phyloP scores from a whole-genome alignment of 2,329 filamentous ascomycete species.

The Calonectria pauciramosa region DNA sequence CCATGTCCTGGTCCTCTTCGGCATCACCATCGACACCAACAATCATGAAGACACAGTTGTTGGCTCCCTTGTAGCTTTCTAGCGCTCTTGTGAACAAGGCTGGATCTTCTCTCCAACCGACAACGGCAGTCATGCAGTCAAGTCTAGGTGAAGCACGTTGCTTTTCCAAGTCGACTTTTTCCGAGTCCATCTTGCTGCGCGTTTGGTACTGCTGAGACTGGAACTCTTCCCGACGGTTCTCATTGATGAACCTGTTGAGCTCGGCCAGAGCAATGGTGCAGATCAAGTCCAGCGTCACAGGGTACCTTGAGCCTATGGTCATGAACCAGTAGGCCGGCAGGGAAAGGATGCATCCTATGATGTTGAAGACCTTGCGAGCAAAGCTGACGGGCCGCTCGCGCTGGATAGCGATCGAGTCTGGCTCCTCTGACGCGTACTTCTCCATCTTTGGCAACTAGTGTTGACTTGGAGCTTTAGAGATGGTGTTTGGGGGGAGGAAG shows the following conservation, averaged over 20 bases:
- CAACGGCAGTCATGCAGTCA: conserved; percentile 42
- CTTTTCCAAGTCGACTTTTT: background rate
- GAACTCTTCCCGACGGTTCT: background rate
- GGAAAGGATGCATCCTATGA: background rate
- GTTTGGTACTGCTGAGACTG: background rate
- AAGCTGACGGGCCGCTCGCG: background rate
- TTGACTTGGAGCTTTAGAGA: background rate
- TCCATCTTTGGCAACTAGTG: background rate
- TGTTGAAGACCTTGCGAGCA: conserved; percentile 5
- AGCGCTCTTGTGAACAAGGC: conserved; percentile 37
- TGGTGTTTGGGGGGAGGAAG: background rate
- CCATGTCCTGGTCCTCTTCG: conserved; percentile 40
- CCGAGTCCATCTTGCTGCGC: conserved; percentile 1
- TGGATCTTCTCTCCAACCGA: conserved; percentile 44
- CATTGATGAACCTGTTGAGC: conserved; percentile 5
- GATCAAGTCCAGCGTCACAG: conserved; percentile 9
- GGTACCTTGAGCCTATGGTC: conserved; percentile 3
- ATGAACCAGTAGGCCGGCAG: background rate
- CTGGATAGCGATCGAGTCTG: background rate
- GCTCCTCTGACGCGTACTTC: background rate
- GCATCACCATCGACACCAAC: conserved; percentile 44
- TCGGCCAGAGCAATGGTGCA: conserved; percentile 5
- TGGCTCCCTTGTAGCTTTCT: conserved; percentile 39
- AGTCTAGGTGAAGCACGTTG: conserved; percentile 22
- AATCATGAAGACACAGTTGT: conserved; percentile 36